Evolutionary conservation across 164 flowering plant species (phyloP), one percentile per base, ranked within the genome.

Genomic region (Dillenia turbinata): DNA sequence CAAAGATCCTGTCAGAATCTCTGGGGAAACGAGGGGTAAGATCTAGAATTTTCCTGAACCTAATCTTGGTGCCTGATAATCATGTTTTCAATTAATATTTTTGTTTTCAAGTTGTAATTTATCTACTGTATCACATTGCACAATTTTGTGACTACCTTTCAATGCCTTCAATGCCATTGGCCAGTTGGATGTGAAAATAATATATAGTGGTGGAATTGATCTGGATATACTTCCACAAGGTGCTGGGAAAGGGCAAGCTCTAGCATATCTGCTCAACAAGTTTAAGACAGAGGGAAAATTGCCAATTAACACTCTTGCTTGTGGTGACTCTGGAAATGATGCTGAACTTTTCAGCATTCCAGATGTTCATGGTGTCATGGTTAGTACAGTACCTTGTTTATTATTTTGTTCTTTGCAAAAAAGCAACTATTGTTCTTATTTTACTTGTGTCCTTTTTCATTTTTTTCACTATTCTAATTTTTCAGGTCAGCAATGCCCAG

Each of bases 311-410:
- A 86, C 91, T 63, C 90, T 90, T 67, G 97, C 75, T 54, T 88
- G 95, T 77, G 97, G 92, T 57, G 97, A 90, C 66, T 88, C 97
- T 67, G 97, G 95, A 66, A 90, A 90, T 79, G 97, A 90, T 69
- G 89, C 91, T 17, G 97, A 90, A 60, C 80, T 90, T 1, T 90
- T 90, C 62, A 83, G 81, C 75, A 76, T 90, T 77, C 97, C 91
- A 24, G 86, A 82, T 48, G 97, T 90, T 22, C 71, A 83, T 74
- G 97, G 97, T 61, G 97, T 90, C 61, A 82, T 90, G 97, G 95
- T 90, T 49, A 56, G 93, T 80, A 40, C 52, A 51, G 19, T 60
- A 2, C 46, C 43, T 56, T 19, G 16, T 57, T 60, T 0, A 55
- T 43, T 11, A 17, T 33, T 14, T 24, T 57, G 24, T 60, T 8